A percentile compares a stretch with the other conserved stretches of the same genome.
These are phyloP conservation scores for Coemansia reversa DNA, from an alignment of 192 early-diverging fungal genomes.

Conservation along the genomic window DNA sequence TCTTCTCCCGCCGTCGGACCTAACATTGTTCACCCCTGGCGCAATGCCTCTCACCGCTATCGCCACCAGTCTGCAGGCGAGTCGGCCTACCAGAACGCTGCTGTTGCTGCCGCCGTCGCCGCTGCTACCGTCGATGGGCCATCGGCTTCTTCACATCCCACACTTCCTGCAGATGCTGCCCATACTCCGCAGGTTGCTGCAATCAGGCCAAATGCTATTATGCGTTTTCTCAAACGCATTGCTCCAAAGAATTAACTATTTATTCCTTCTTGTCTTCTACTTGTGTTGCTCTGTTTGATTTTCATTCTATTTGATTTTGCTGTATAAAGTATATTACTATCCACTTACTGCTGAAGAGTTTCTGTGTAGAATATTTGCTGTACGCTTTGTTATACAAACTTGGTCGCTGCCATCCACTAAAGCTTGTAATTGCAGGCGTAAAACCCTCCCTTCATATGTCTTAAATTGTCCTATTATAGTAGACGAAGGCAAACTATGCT, in stretches of 20 bases:
- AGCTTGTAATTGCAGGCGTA: too few relatives aligned
- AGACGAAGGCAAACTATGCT: too few relatives aligned
- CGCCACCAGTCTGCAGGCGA: constrained; percentile 32
- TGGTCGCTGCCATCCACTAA: too few relatives aligned
- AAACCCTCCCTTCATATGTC: too few relatives aligned
- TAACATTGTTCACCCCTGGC: constrained; percentile 2
- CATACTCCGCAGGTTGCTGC: not conserved
- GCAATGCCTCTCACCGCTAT: constrained; percentile 10
- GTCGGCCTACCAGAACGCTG: constrained; percentile 18
- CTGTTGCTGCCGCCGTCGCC: constrained; percentile 15
- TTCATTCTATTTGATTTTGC: too few relatives aligned
- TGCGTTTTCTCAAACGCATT: constrained; percentile 48
- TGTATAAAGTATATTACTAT: too few relatives aligned
- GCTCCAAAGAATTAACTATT: constrained; percentile 27
- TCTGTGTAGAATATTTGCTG: too few relatives aligned
- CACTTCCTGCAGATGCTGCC: constrained; percentile 4
- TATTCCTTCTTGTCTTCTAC: not conserved
- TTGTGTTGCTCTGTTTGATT: too few relatives aligned
- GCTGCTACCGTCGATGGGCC: constrained; percentile 1
- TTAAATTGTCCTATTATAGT: too few relatives aligned
- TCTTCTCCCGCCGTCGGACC: not conserved
- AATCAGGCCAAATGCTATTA: constrained; percentile 42
- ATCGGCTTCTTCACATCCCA: not conserved
- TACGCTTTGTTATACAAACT: too few relatives aligned
- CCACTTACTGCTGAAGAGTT: too few relatives aligned